Conservation (phyloP, 768 basidiomycete genomes). For the Suillus placidus region DNA sequence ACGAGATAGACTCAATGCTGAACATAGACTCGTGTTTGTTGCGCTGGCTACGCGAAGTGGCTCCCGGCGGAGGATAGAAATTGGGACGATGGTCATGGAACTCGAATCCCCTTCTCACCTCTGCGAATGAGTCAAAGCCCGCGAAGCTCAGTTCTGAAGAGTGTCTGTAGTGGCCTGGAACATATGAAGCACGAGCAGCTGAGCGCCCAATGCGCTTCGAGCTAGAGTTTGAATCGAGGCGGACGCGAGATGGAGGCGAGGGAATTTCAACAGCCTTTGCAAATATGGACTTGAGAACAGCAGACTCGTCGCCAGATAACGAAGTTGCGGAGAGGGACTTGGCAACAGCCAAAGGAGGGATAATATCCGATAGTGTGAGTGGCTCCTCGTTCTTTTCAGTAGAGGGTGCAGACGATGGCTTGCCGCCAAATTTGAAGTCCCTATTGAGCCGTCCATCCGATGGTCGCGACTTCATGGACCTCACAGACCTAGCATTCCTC, state of each 20-base stretch:
- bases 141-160: slow-evolving; percentile 65
- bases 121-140: slow-evolving; percentile 76
- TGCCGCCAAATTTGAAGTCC: slow-evolving; percentile 77
- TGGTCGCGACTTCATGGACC: slow-evolving; percentile 44
- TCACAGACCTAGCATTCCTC: slow-evolving; percentile 16
- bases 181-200: slow-evolving; percentile 18
- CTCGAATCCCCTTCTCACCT: slow-evolving; percentile 79
- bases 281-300: slow-evolving; percentile 57
- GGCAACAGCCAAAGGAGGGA: slow-evolving; percentile 61
- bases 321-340: slow-evolving; percentile 51
- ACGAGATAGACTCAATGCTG: slow-evolving; percentile 80
- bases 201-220: slow-evolving; percentile 37
- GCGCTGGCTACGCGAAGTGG: slow-evolving; percentile 42
- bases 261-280: slow-evolving; percentile 47
- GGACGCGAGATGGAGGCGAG: slow-evolving; percentile 33
- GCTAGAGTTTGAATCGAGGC: slow-evolving; percentile 48
- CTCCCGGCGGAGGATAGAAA: slow-evolving; percentile 62
- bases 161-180: slow-evolving; percentile 36
- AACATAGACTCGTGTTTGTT: slow-evolving; percentile 59
- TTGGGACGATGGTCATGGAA: slow-evolving; percentile 62
- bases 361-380: slow-evolving; percentile 74
- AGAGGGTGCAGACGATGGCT: slow-evolving; percentile 17
- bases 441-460: slow-evolving; percentile 71
- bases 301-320: slow-evolving; percentile 50
- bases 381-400: slow-evolving; percentile 27